Conservation (phyloP, 768 basidiomycete genomes). For the Amanita inopinata region DNA sequence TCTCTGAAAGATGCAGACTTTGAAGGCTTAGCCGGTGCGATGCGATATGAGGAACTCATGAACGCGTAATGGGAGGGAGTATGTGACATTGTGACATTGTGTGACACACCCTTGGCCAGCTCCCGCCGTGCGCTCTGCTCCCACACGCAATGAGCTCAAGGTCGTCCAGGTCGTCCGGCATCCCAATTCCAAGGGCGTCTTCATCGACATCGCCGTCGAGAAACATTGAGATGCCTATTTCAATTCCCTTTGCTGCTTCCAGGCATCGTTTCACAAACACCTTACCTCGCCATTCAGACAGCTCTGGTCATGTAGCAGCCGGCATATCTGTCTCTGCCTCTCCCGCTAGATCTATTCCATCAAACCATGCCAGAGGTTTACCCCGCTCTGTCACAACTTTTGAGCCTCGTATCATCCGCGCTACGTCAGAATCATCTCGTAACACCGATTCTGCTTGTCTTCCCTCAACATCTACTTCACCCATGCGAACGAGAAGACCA, state of each 20-base stretch:
- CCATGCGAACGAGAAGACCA: slow-evolving; percentile 1
- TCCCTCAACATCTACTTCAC: slow-evolving; percentile 28
- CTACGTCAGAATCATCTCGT: slow-evolving; percentile 28
- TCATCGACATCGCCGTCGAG: slow-evolving; percentile 38
- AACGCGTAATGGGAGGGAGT: slow-evolving; percentile 18
- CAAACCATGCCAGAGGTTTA: slow-evolving; percentile 18
- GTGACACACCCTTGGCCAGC: slow-evolving; percentile 3
- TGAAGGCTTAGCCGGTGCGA: slow-evolving; percentile 46
- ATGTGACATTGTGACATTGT: slow-evolving; percentile 7
- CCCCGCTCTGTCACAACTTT: slow-evolving; percentile 27
- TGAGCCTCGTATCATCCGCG: slow-evolving; percentile 66
- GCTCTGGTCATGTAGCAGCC: no score
- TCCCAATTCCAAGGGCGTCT: slow-evolving; percentile 50
- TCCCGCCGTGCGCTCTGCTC: slow-evolving; percentile 1
- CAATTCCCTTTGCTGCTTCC: slow-evolving; percentile 38
- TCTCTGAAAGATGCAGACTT: slow-evolving; percentile 58
- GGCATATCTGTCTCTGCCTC: neutral
- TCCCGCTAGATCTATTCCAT: no score
- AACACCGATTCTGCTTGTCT: slow-evolving; percentile 34
- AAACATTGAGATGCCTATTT: slow-evolving; percentile 56
- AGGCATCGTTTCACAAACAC: slow-evolving; percentile 29
- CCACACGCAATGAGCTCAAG: slow-evolving; percentile 1
- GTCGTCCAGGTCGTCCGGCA: slow-evolving; percentile 54
- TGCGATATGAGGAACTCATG: slow-evolving; percentile 25
- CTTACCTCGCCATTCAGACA: slow-evolving; percentile 11